Evolutionary conservation across 768 basidiomycete species (phyloP).

Genomic region (Serendipita vermifera): DNA sequence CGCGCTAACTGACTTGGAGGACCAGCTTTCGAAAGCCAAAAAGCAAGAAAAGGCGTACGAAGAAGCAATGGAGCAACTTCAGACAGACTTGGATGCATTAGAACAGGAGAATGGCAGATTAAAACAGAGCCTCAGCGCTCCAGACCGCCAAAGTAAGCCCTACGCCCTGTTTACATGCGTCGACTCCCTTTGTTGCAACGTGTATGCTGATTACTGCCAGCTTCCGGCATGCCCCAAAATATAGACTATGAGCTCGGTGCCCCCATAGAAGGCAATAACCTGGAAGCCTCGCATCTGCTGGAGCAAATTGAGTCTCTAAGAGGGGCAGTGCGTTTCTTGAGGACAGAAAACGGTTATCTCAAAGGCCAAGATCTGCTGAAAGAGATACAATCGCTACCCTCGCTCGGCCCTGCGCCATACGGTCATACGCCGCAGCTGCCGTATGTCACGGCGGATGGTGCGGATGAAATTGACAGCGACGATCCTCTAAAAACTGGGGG

Average conservation of each 20-base stretch:
- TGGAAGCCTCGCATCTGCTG: constrained; percentile 77
- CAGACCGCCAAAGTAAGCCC: constrained; percentile 56
- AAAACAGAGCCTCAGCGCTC: constrained; percentile 49
- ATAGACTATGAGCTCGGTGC: constrained; percentile 44
- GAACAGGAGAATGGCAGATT: constrained; percentile 83
- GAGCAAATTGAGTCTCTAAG: constrained; percentile 94
- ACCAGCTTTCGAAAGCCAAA: constrained; percentile 61
- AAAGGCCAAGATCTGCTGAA: constrained; percentile 82
- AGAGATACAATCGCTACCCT: constrained; percentile 64
- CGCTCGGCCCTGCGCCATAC: constrained; percentile 28
- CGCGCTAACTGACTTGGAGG: constrained; percentile 65
- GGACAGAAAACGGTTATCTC: constrained; percentile 85
- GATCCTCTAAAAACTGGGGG: neutral
- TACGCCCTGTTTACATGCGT: neutral
- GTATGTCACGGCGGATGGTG: constrained; percentile 42
- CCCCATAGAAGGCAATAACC: constrained; percentile 52
- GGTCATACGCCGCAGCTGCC: constrained; percentile 48
- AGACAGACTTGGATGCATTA: constrained; percentile 71
- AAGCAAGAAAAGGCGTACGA: constrained; percentile 85
- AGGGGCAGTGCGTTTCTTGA: constrained; percentile 81
- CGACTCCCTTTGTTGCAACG: neutral
- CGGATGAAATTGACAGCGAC: constrained; percentile 41
- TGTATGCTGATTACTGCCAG: constrained; percentile 22
- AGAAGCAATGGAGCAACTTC: constrained; percentile 87
- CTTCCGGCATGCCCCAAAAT: constrained; percentile 34